These are phyloP conservation scores for Epicoccum nigrum DNA, from an alignment of 2,329 filamentous ascomycete genomes.

Conservation along the genomic window DNA sequence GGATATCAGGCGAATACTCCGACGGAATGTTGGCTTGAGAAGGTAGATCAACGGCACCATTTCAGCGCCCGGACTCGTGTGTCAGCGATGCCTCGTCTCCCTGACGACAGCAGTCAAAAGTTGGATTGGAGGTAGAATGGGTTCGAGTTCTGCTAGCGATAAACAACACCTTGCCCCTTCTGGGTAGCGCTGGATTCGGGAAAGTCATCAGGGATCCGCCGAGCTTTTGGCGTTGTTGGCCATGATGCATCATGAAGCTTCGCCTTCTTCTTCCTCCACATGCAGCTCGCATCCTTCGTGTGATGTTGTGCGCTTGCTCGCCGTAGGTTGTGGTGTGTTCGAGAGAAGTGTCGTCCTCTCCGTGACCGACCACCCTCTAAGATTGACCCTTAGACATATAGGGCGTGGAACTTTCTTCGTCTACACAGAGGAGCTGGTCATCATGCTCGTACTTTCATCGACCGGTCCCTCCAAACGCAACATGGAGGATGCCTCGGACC, in stretches of 20 bases:
- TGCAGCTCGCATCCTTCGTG: slow-evolving; percentile 4
- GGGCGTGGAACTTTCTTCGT: too few species aligned
- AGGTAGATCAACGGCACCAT: slow-evolving; percentile 11
- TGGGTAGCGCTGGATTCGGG: not conserved
- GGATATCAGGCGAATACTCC: slow-evolving; percentile 11
- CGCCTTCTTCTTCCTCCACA: slow-evolving; percentile 11
- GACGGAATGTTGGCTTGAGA: slow-evolving; percentile 9
- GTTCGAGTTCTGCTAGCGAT: not conserved
- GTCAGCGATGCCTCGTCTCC: slow-evolving; percentile 7
- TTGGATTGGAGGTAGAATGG: not conserved
- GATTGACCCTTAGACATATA: too few species aligned
- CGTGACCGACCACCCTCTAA: too few species aligned
- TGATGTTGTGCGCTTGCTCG: not conserved
- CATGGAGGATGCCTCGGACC: slow-evolving; percentile 9
- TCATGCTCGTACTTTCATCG: not conserved
- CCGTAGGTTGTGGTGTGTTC: too few species aligned
- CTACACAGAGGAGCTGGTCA: not conserved
- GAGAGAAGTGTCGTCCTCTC: too few species aligned
- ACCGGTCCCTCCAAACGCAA: not conserved
- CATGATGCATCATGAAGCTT: slow-evolving; percentile 7
- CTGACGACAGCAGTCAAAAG: slow-evolving; percentile 5
- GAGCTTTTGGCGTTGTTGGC: slow-evolving; percentile 9
- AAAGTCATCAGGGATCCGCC: slow-evolving; percentile 2
- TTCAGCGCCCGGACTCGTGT: slow-evolving; percentile 12
- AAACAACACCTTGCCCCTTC: not conserved